Base-by-base conservation (phyloP, 257 asterid species). In the Nicotiana sylvestris region DNA sequence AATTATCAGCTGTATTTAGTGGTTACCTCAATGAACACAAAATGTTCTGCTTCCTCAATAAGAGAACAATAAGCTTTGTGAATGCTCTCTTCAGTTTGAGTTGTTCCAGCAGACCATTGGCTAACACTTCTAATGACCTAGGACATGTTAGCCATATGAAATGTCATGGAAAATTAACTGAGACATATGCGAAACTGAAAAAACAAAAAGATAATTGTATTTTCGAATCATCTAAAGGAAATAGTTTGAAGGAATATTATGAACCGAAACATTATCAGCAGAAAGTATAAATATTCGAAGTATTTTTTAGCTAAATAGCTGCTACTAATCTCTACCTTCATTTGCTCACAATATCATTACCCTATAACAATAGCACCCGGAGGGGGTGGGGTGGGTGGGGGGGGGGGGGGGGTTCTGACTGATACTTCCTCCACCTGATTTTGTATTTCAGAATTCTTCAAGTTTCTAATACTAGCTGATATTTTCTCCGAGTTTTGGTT, bases 61-160 rank as follows among this genome's bases (percentile, higher is more conserved):
- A 94, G 94, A 85, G 94, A 90, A 86, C 98, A 94, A 78, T 95
- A 92, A 86, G 99, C 97, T 89, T 85, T 91, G 82, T 95, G 98
- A 87, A 95, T 95, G 93, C 99, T 95, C 88, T 95, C 99, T 86
- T 95, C 99, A 64, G 97, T 94, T 90, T 91, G 94, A 82, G 90
- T 91, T 82, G 94, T 94, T 80, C 99, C 99, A 83, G 99, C 98
- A 85, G 99, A 95, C 99, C 99, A 95, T 64, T 95, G 97, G 89
- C 97, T 89, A 84, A 94, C 99, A 84, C 99, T 95, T 92, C 98
- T 91, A 88, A 95, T 91, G 74, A 95, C 90, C 98, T 95, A 87
- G 69, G 82, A 74, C 77, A 82, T 43, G 70, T 30, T 35, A 66
- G 51, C 80, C 46, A 51, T 66, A 49, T 30, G n/a, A 66, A 49